Base-by-base conservation (phyloP, 176 grass and related monocot genomes). In the Puccinellia tenuiflora region DNA sequence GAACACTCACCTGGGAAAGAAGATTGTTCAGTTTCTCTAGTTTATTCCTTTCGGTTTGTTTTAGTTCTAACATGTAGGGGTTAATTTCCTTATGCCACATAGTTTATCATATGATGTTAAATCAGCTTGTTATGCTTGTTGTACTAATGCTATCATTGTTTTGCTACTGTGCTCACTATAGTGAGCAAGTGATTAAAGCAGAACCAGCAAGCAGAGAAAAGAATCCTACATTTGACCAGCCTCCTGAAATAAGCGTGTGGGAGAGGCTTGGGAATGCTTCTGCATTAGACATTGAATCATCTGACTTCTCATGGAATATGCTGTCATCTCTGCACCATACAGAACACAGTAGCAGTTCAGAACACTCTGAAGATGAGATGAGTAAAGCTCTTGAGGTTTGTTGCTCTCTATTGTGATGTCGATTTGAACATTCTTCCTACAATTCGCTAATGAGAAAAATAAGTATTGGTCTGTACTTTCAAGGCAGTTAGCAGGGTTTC, bases 311-410 rank as follows among this genome's bases (percentile, higher is more conserved):
- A 42, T 98, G 96, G 96, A 88, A 88, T 62, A 20, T 45, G 69
- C 59, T 98, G 34, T 92, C 84, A 35, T 98, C 96, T 77, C 82
- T 98, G 86, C 93, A 98, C 84, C 92, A 95, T 73, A 93, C 96
- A 55, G 96, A 98, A 77, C 96, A 98, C 73, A 90, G 79, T 21
- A 93, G 85, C 78, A 80, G 79, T 70, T 79, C 67, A 1, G 96
- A 98, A 60, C 90, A 91, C 79, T 93, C 96, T 64, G 96, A 98
- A 79, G 96, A 98, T 77, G 93, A 95, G 80, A 90, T 84, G 85
- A 90, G 40, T 76, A 98, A 92, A 92, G 85, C 85, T 80, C 83
- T 95, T 45, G 96, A 98, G 96, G 96, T 98, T 90, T 55, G 82
- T 81, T 76, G 45, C 42, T 65, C 39, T 52, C 15, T 76, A 3